Evolutionary conservation across 2,329 filamentous ascomycete species (phyloP), one percentile per base, ranked within the genome.

Genomic region (Teratosphaeria pseudoeucalypti): DNA sequence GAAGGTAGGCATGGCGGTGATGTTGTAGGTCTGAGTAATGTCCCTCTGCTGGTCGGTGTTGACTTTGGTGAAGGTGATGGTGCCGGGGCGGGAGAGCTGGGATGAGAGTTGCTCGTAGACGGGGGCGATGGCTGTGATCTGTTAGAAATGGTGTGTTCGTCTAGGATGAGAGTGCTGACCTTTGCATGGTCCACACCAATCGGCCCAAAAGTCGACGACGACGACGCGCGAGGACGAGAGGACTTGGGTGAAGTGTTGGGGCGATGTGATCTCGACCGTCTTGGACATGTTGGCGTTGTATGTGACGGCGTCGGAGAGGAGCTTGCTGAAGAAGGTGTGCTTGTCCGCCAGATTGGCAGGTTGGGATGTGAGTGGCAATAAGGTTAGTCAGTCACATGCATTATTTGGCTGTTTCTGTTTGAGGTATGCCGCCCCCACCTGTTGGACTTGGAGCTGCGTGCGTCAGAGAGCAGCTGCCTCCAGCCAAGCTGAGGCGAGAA

Each of bases 1-100:
- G 74, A 97, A 96, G n/a, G 92, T 95, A 9, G 94, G 94, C 71
- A 92, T 92, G 64, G 84, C 82, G 23, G 84, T 85, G 70, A 97
- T 81, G 64, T 79, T 79, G 76, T 95, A 94, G 65, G 85, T 83
- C 61, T 82, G 72, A 16, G 89, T 84, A 63, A 97, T 83, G 43
- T 89, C 85, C 68, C 84, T 79, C 72, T 94, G 88, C 56, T 81
- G 75, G 66, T 96, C 90, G 62, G 85, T 87, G 79, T 97, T 86
- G 77, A 96, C 82, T 78, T 94, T 96, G 72, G 85, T 85, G 73
- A 97, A 96, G 37, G 86, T 89, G 67, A 96, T 86, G 64, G 82
- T 78, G 66, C 86, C 85, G 16, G 87, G 82, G 57, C 85, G 82
- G 19, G 89, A 88, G 54, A 95, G 81, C 62, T 85, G 81, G 53